These are phyloP conservation scores for Zygoascus sp. DNA, from an alignment of 1,139 yeast genomes.

Conservation along the genomic window DNA sequence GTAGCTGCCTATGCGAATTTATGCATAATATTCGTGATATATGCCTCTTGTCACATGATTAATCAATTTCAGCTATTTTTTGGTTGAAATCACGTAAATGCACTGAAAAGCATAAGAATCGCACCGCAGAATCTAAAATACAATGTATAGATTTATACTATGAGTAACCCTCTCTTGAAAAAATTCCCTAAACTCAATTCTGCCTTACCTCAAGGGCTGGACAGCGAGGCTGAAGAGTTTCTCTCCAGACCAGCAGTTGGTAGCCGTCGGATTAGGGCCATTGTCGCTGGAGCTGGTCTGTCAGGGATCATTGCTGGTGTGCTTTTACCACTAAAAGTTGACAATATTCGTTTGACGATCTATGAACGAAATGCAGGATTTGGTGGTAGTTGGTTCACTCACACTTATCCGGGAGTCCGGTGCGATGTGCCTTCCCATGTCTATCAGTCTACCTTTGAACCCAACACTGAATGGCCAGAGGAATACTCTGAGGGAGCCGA, in stretches of 20 bases:
- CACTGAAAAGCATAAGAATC: not conserved
- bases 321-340: conserved; percentile 18
- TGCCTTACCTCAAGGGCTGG: not conserved
- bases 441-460: conserved; percentile 40
- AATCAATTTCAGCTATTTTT: no score
- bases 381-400: conserved; percentile 55
- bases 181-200: not conserved
- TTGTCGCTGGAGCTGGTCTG: conserved; percentile 48
- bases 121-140: not conserved
- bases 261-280: conserved; percentile 22
- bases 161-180: not conserved
- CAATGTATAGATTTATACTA: not conserved
- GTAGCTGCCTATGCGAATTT: no score
- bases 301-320: conserved; percentile 37
- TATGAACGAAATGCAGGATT: conserved; percentile 45
- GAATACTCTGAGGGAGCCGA: conserved; percentile 45
- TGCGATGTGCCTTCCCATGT: conserved; percentile 52
- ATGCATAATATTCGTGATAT: not conserved
- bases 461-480: conserved; percentile 38
- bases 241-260: not conserved
- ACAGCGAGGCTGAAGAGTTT: not conserved
- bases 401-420: conserved; percentile 45
- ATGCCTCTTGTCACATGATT: not conserved
- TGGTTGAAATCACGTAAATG: no score
- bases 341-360: conserved; percentile 30